A percentile compares a stretch with the other conserved stretches of the same genome.
Conservation (phyloP, 768 basidiomycete species). For the Phanerochaete carnosa region DNA sequence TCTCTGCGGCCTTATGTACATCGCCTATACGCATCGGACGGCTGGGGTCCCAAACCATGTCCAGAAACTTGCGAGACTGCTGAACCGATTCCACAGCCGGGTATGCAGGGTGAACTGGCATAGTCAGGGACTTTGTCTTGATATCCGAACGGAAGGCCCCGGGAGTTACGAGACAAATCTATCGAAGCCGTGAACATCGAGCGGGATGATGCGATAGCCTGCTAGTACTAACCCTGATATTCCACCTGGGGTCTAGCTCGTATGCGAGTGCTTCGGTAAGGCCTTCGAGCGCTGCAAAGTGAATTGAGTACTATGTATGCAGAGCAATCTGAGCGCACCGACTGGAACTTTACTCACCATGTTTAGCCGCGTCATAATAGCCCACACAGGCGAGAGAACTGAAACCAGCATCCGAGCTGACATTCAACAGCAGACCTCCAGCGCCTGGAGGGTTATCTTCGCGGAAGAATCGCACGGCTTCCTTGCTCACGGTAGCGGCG, state of each 20-base stretch:
- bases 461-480: conserved; percentile 30
- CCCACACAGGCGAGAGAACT: not conserved
- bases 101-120: not conserved
- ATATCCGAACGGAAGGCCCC: conserved; percentile 1
- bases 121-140: not conserved
- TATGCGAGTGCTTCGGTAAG: conserved; percentile 34
- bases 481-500: conserved; percentile 12
- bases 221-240: conserved; percentile 36
- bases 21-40: not conserved
- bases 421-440: conserved; percentile 19
- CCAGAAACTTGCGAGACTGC: not conserved
- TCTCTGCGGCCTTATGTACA: conserved; percentile 2
- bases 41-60: not conserved
- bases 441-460: conserved; percentile 18
- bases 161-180: not conserved
- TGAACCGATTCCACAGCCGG: not conserved
- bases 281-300: conserved; percentile 30
- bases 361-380: conserved; percentile 12
- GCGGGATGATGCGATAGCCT: not conserved
- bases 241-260: conserved; percentile 45
- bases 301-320: not conserved
- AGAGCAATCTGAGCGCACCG: no score
- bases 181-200: not conserved
- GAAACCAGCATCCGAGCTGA: conserved; percentile 2
- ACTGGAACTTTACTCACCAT: conserved; percentile 8